Base-by-base conservation (phyloP, 106 monocot species). In the Phalaenopsis equestris region DNA sequence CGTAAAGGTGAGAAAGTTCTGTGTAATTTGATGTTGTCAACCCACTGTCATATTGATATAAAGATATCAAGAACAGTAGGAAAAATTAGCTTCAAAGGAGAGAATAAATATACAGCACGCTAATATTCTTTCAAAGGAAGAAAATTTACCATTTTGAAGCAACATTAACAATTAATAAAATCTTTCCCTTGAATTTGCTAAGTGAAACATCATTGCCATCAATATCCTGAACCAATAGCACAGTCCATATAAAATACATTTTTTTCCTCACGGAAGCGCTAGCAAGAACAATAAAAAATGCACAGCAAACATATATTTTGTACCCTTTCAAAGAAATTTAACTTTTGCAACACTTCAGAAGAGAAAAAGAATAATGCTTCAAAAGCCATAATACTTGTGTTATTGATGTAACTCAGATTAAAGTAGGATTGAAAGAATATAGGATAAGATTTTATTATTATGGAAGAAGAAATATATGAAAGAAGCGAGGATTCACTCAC, bases 171-270 rank as follows among this genome's bases (percentile, higher is more conserved):
- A 98, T 91, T 77, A 98, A 79, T 18, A 93, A 82, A 79, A 88
- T 82, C 78, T 94, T 98, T 30, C 92, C 94, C 84, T 94, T 94
- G 89, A 94, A 98, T 84, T 94, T 98, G 85, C 24, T 93, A 41
- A 98, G 92, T 78, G 92, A 83, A 67, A 93, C 86, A 88, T 94
- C 89, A 77, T 98, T 98, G 48, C 91, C 98, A 80, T 98, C 98
- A 78, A 92, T 93, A 82, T 98, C 98, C 98, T 98, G 88, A 77
- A 42, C 74, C 74, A 45, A 74, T 18, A 42, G 43, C 74, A 74
- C 17, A 19, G 30, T 52, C 0, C 41, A 4, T 7, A 42, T 74
- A n/a, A 42, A 74, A 45, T 6, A 43, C 3, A 18, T 43, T 74
- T 7, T 43, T 14, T 18, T n/a, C 41, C 41, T 19, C 74, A 45